Evolutionary conservation across 148 eudicot species (phyloP).

Genomic region (Chenopodium suecicum): DNA sequence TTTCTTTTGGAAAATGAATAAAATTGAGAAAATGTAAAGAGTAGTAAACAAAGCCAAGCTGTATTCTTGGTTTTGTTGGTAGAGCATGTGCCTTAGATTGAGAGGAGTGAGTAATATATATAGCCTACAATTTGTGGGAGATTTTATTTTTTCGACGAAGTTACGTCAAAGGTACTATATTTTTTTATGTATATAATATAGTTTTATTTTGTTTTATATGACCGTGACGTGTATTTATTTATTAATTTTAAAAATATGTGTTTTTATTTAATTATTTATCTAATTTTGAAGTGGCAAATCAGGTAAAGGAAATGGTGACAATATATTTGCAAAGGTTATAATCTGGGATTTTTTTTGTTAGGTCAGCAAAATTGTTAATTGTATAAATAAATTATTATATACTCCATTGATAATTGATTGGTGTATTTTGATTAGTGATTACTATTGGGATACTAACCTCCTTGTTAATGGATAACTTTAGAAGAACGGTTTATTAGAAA

Average conservation of each 20-base stretch:
- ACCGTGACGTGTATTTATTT: background rate
- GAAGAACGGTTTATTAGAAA: too few species aligned
- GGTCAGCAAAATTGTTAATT: slow-evolving; percentile 6
- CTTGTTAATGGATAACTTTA: too few species aligned
- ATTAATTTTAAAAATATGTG: background rate
- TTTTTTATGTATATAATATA: background rate
- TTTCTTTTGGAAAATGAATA: too few species aligned
- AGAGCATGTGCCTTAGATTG: slow-evolving; percentile 7
- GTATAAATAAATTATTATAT: background rate
- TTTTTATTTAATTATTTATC: background rate
- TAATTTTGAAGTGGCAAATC: background rate
- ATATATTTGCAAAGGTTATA: background rate
- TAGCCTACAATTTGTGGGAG: background rate
- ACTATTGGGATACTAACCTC: background rate
- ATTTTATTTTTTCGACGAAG: slow-evolving; percentile 4
- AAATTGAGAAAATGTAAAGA: background rate
- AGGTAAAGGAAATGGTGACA: background rate
- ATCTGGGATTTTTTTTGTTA: slow-evolving; percentile 4
- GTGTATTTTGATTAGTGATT: background rate
- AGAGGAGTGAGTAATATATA: slow-evolving; percentile 9
- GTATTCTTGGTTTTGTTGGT: background rate
- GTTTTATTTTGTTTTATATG: background rate
- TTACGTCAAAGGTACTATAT: background rate
- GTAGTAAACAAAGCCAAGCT: background rate
- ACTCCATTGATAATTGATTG: background rate